Evolutionary conservation across 352 stramenopile genomes (phyloP), one percentile per base, ranked within the genome.

Genomic region (Pythium sukuiense): DNA sequence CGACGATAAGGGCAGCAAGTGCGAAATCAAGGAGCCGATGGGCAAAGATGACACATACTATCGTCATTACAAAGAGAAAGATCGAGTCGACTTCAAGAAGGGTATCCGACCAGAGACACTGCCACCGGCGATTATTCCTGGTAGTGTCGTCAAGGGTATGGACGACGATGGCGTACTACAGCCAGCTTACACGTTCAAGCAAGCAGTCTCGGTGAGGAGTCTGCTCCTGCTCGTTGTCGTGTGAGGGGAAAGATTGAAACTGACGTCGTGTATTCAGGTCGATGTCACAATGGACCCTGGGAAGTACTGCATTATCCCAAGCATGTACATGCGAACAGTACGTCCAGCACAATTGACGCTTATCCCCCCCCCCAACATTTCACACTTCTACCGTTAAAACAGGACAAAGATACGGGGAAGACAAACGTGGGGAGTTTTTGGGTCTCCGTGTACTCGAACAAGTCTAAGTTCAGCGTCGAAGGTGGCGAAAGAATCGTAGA

Each of bases 301-400:
- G 1, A 75, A 67, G 45, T 95, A 95, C 26, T 94, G 87, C 48
- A 89, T 95, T 49, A 76, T 95, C 32, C 83, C 87, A 0, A 95
- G 87, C 66, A 91, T 95, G 85, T 95, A 93, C 62, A 92, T 93
- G 82, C 77, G 85, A 61, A 91, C 80, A 71, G 87, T 95, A 77
- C 6, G 74, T 71, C 13, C 60, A 30, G 8, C 6, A n/a, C 41
- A 26, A 49, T 12, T 41, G 8, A 18, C 24, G 0, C 33, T 32
- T 48, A 33, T 24, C 3, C 4, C 11, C 7, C 5, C 9, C 6
- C 12, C 30, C 3, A 60, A 24, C 20, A 24, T 24, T 24, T 56
- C 11, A 55, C 11, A 30, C 1, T 18, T 16, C 9, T 26, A 32
- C 0, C 32, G 3, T 53, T 30, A 7, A 13, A n/a, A 16, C 65